These are phyloP conservation scores for Linanthus parryae DNA, from an alignment of 148 eudicot species.

Conservation along the genomic window DNA sequence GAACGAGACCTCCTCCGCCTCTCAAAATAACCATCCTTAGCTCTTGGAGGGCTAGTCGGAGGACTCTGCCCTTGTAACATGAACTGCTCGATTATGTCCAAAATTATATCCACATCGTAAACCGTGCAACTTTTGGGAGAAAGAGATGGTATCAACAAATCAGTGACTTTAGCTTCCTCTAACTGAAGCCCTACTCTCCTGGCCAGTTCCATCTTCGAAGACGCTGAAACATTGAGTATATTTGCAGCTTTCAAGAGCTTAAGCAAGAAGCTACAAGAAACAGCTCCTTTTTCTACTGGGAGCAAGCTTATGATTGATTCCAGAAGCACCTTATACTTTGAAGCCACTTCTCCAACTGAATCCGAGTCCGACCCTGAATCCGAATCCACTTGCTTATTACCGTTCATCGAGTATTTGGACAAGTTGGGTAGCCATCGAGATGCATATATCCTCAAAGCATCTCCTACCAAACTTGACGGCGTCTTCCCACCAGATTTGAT, in stretches of 20 bases:
- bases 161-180: slow-evolving; percentile 65
- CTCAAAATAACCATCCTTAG: slow-evolving; percentile 38
- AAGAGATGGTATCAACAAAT: slow-evolving; percentile 45
- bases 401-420: slow-evolving; percentile 14
- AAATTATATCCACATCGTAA: slow-evolving; percentile 67
- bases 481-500: slow-evolving; percentile 63
- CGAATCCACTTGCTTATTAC: slow-evolving; percentile 15
- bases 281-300: slow-evolving; percentile 57
- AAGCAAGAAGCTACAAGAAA: slow-evolving; percentile 63
- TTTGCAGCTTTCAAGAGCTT: slow-evolving; percentile 61
- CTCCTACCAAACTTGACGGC: slow-evolving; percentile 48
- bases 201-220: slow-evolving; percentile 63
- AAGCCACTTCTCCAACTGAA: slow-evolving; percentile 19
- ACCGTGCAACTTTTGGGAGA: slow-evolving; percentile 12
- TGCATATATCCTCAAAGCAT: slow-evolving; percentile 70
- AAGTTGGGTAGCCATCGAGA: slow-evolving; percentile 63
- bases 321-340: slow-evolving; percentile 39
- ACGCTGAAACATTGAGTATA: slow-evolving; percentile 41
- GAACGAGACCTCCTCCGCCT: slow-evolving; percentile 66
- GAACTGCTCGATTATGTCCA: slow-evolving; percentile 60
- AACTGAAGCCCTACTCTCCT: slow-evolving; percentile 59
- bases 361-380: slow-evolving; percentile 28
- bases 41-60: slow-evolving; percentile 58
- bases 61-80: slow-evolving; percentile 63
- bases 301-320: slow-evolving; percentile 77